Base-by-base conservation (phyloP, 2,329 filamentous ascomycete species). In the Xylogone sp. region DNA sequence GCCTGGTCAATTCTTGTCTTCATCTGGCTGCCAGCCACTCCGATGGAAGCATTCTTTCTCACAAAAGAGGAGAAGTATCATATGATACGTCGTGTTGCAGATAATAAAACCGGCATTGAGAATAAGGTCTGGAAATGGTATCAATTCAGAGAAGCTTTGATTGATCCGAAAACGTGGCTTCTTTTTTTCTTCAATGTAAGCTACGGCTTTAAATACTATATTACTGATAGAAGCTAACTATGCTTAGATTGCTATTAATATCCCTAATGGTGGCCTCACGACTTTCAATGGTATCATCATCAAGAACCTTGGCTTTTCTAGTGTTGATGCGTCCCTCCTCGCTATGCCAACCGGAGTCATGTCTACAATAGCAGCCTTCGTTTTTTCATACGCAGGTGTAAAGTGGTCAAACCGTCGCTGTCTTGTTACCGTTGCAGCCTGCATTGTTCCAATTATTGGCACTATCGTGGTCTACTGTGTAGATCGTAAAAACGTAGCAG, bases 301-400 rank as follows among this genome's bases (percentile, higher is more conserved):
- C 49, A 58, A 61, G 12, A 62, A 62, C 18, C 61, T 71, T 9
- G 68, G 68, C 5, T 70, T 69, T 48, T 59, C 58, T 2, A 53
- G 65, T 1, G 57, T 67, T 2, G 53, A 66, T 19, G 60, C 65
- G 1, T 68, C 68, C 0, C 58, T 71, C 7, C 56, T 71, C 21
- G 85, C 83, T 60, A 86, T 86, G 54, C 83, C 83, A 0, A 85
- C 86, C 53, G 83, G 83, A 7, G 58, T 67, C 9, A 68, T 67
- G 63, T 65, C 64, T 1, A 67, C 65, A 0, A 48, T 66, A 5
- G 62, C 65, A 18, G 65, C 63, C 16, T 63, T 68, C 48, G 46
- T 60, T 0, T 64, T 65, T 50, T 67, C 64, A 8, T 65, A 59
- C 52, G 45, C 60, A 21, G 68, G 60, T 12, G 63, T 65, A 1